Conservation (phyloP, 2,329 filamentous ascomycete species). For the Coniochaeta sp. region DNA sequence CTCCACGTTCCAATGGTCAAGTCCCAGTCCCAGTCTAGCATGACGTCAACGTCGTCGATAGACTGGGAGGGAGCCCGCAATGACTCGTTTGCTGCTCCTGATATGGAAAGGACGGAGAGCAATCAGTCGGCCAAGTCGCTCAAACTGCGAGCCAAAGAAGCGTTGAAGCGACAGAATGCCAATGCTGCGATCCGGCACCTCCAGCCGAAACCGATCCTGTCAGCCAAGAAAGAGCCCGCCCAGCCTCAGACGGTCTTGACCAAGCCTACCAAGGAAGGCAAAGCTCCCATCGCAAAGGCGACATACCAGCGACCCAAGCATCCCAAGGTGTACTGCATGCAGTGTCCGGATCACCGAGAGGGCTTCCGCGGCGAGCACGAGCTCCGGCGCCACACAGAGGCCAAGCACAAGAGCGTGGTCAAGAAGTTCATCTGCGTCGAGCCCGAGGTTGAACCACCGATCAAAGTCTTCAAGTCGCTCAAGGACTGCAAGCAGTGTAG, state of each 20-base stretch:
- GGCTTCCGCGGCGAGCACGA: constrained; percentile 87
- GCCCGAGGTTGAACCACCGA: constrained; percentile 34
- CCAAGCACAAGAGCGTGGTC: constrained; percentile 52
- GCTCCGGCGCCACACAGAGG: constrained; percentile 57
- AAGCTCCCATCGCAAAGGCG: constrained; percentile 33
- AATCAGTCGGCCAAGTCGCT: constrained; percentile 36
- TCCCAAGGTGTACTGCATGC: constrained; percentile 61
- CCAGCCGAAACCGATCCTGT: constrained; percentile 34
- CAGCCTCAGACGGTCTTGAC: constrained; percentile 2
- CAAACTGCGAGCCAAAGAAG: constrained; percentile 38
- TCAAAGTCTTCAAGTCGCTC: constrained; percentile 55
- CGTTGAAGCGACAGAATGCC: constrained; percentile 35
- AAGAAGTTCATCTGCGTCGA: constrained; percentile 54
- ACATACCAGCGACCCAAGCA: constrained; percentile 57
- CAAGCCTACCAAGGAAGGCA: constrained; percentile 31
- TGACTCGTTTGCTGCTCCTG: neutral
- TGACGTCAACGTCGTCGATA: neutral
- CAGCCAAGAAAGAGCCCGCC: constrained; percentile 13
- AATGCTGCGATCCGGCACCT: constrained; percentile 26
- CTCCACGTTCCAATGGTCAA: neutral
- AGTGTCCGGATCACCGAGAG: constrained; percentile 64
- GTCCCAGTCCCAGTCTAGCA: neutral
- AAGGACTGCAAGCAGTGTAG: constrained; percentile 78
- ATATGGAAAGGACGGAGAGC: constrained; percentile 39
- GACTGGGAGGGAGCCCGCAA: neutral